A percentile compares a stretch with the other conserved stretches of the same genome.
phyloP scores from a whole-genome alignment of 371 early-diverging fungal species.

The Rhizopus arrhizus region DNA sequence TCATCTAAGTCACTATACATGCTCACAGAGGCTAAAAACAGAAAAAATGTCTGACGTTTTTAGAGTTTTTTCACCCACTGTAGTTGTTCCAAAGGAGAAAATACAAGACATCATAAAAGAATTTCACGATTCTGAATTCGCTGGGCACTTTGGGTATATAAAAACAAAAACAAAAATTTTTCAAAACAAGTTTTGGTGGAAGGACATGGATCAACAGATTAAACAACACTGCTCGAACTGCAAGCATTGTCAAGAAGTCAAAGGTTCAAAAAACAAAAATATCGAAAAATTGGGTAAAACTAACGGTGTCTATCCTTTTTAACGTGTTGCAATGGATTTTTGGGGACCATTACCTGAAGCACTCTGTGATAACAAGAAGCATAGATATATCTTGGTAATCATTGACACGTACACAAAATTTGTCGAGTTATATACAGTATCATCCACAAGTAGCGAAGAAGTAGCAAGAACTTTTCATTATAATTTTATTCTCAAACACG shows the following conservation, averaged over 20 bases:
- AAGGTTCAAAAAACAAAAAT: conserved; percentile 3
- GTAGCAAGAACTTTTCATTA: not conserved
- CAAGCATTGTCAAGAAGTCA: conserved; percentile 2
- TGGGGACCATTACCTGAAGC: conserved; percentile 1
- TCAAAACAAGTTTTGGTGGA: conserved; percentile 9
- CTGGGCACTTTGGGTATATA: conserved; percentile 7
- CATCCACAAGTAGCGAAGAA: not conserved
- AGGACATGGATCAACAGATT: not conserved
- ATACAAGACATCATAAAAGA: not conserved
- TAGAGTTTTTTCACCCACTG: too few relatives aligned
- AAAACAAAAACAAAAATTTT: conserved; percentile 10
- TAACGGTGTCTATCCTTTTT: not conserved
- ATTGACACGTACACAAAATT: not conserved
- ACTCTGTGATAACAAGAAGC: not conserved
- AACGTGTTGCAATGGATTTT: conserved; percentile 4
- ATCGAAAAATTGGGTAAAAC: not conserved
- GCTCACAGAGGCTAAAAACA: too few relatives aligned
- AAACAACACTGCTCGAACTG: not conserved
- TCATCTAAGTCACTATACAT: too few relatives aligned
- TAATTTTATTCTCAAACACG: conserved; percentile 1
- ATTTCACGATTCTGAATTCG: conserved; percentile 2
- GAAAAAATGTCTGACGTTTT: too few relatives aligned
- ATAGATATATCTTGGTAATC: conserved; percentile 2
- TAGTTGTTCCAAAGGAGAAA: conserved; percentile 4
- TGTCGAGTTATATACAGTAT: conserved; percentile 5